Evolutionary conservation across 192 early-diverging fungal species (phyloP), one percentile per base, ranked within the genome.

Genomic region (Entomortierella chlamydospora): DNA sequence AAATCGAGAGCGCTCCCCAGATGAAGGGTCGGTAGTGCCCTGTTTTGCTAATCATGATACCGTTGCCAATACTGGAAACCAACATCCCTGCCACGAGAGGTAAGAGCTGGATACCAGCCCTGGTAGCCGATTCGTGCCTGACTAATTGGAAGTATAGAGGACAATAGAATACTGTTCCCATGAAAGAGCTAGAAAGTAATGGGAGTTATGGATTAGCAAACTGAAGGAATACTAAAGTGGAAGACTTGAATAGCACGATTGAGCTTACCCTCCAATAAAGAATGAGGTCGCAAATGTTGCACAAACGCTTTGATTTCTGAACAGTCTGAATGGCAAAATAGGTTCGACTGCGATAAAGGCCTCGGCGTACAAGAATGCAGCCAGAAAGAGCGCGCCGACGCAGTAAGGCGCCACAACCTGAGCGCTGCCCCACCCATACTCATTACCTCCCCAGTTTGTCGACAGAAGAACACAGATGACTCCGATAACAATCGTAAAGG

Each of bases 111-210:
- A 98, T 47, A 13, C 95, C 95, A n/a, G 92, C 84, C 8, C 69
- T 33, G 9, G 92, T 93, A 0, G 97, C 90, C 26, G 33, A 53
- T 12, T 49, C 47, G 6, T 71, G 70, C 20, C 85, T 83, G 9
- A 96, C 93, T 43, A 94, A 65, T 57, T 94, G 90, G 70, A 93
- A 96, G 80, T 90, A 96, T n/a, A 91, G 45, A 0, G 90, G 86
- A 11, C 91, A 69, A 81, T 92, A 98, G 71, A 88, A 96, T 2
- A 90, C 79, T 12, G 69, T 68, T 20, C 78, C 73, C 64, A 87
- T 82, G 66, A 87, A 86, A 13, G 73, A 58, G 26, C 83, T 82
- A 77, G n/a, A n/a, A n/a, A n/a, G n/a, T n/a, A n/a, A n/a, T n/a
- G n/a, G n/a, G n/a, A n/a, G n/a, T n/a, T n/a, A n/a, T n/a, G n/a